A percentile compares a stretch with the other conserved stretches of the same genome.
These are phyloP conservation scores for Balakata baccata DNA, from an alignment of 345 rosid species.

Conservation along the genomic window DNA sequence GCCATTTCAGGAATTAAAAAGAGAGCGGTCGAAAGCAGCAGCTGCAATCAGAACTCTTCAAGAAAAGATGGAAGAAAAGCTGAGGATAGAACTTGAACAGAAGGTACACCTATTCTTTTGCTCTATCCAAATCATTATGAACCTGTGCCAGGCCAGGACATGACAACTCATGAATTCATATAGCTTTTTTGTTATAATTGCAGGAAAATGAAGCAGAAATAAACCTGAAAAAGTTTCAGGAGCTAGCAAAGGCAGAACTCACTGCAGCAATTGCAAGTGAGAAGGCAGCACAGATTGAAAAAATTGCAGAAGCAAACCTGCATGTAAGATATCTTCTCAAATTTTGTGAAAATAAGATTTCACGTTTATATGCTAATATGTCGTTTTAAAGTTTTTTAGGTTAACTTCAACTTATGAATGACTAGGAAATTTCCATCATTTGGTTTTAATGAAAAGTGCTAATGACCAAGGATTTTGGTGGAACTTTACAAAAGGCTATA, in stretches of 20 bases:
- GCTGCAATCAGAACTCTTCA: conserved; percentile 72
- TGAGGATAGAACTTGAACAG: conserved; percentile 67
- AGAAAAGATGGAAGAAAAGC: conserved; percentile 84
- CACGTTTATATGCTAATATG: neutral
- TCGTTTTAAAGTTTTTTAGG: neutral
- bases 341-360: neutral
- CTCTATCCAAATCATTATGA: neutral
- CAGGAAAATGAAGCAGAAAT: conserved; percentile 75
- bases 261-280: conserved; percentile 66
- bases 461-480: neutral
- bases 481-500: neutral
- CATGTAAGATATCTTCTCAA: conserved; percentile 47
- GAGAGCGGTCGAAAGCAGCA: conserved; percentile 85
- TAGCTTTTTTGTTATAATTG: conserved; percentile 25
- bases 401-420: neutral
- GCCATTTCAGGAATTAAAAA: conserved; percentile 74
- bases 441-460: neutral
- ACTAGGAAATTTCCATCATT: neutral
- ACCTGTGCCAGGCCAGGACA: conserved; percentile 10
- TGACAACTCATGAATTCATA: conserved; percentile 19
- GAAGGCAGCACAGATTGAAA: conserved; percentile 83
- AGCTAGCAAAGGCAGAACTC: conserved; percentile 76
- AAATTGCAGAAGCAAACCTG: conserved; percentile 85
- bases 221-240: conserved; percentile 54
- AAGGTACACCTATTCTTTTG: conserved; percentile 46